Base-by-base conservation (phyloP, 129 eudicot species). In the Pittosporum tobira region DNA sequence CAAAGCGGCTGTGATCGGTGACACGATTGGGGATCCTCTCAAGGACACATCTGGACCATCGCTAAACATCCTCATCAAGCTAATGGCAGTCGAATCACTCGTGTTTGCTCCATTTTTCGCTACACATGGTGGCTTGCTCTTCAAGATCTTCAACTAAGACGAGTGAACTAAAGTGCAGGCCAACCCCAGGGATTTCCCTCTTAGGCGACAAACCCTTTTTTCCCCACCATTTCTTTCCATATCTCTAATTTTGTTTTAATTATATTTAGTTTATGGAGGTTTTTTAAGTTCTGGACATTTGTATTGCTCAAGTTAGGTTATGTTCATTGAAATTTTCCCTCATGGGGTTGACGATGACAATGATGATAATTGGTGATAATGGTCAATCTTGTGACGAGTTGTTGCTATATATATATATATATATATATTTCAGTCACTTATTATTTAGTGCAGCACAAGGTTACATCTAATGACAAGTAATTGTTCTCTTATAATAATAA, bases 41-140 rank as follows among this genome's bases (percentile, higher is more conserved):
- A 76, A 76, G 63, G 82, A 76, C 68, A 76, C 82, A 27, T 76
- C 82, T 3, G 82, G 82, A 4, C 82, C 82, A 25, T 71, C 82
- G n/a, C 82, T 76, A 18, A 76, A 76, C 67, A 76, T 76, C 44
- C 82, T 76, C 4, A 76, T 76, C 68, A 75, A 75, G 75, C 80
- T 75, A 15, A 75, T 75, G 80, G 80, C 80, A 9, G 80, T 75
- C 15, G 80, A 76, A 52, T 76, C 82, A 2, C 66, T 76, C 10
- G 82, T 76, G 48, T 76, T 76, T 57, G 82, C 82, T 13, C 77
- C 77, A 24, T 76, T 76, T 57, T 76, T 76, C 18, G 82, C 77
- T 48, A 62, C 82, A 15, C 82, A 76, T 4, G 82, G 82, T 26
- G 82, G 82, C 40, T 45, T 76, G 53, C 77, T 76, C 48, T 76